A percentile compares a stretch with the other conserved stretches of the same genome.
These are phyloP conservation scores for Apiospora arundinis DNA, from an alignment of 2,329 filamentous ascomycete genomes.

Conservation along the genomic window DNA sequence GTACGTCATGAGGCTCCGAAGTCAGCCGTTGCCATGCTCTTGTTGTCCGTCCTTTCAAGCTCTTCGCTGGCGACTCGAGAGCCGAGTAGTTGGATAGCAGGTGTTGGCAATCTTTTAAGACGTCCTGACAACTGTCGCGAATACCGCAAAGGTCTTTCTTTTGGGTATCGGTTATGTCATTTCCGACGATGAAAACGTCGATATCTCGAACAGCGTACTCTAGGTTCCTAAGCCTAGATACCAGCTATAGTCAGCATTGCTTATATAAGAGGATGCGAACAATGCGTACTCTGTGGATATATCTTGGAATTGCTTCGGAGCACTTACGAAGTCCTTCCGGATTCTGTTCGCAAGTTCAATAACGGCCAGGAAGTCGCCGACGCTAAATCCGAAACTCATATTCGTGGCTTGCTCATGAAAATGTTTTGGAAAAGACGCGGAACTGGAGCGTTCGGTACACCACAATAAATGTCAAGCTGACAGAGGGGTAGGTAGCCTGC, in stretches of 20 bases:
- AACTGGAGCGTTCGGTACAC: no score
- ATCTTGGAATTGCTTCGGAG: no score
- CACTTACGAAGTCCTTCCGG: no score
- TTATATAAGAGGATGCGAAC: no score
- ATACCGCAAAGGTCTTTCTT: slow-evolving; percentile 31
- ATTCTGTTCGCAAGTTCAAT: slow-evolving; percentile 36
- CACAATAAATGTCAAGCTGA: no score
- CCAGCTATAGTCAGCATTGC: not conserved
- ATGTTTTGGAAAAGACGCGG: no score
- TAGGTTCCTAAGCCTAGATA: slow-evolving; percentile 28
- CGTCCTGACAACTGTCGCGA: slow-evolving; percentile 26
- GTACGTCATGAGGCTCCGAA: slow-evolving; percentile 32
- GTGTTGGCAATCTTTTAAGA: slow-evolving; percentile 25
- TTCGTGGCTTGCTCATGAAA: not conserved
- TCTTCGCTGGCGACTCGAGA: not conserved
- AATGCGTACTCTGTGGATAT: no score
- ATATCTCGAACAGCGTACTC: slow-evolving; percentile 37
- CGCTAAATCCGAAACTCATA: slow-evolving; percentile 44
- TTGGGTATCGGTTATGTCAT: slow-evolving; percentile 26
- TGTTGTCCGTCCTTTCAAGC: slow-evolving; percentile 25
- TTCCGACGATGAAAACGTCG: slow-evolving; percentile 29
- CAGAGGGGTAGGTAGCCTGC: no score
- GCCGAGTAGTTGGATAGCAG: slow-evolving; percentile 20
- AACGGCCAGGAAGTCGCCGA: slow-evolving; percentile 41
- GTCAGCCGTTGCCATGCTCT: slow-evolving; percentile 35